Base-by-base conservation (phyloP, 2,329 filamentous ascomycete species). In the Bipolaris bicolor region DNA sequence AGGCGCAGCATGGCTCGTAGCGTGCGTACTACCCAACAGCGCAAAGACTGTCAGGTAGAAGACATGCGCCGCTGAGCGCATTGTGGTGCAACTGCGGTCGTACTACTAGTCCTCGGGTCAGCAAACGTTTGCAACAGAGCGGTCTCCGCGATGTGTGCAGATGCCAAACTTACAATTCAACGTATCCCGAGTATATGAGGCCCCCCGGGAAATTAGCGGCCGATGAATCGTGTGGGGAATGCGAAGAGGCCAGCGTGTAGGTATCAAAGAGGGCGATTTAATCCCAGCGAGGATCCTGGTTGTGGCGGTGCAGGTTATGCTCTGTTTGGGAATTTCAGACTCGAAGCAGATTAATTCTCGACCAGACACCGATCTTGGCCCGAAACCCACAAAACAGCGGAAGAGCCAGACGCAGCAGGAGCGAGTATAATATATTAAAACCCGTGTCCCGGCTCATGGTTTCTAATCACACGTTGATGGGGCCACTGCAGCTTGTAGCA, bases 31-130 rank as follows among this genome's bases (percentile, higher is more conserved):
- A 55, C 79, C 77, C 60, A 86, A 78, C 66, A 88, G 79, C 64
- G 84, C 79, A 70, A 88, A 88, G 62, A 87, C 79, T 53, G 86
- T 86, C 55, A 88, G 79, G 73, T 85, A 88, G 76, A 88, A 88
- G 40, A 83, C 71, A 62, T 80, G 80, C 56, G 82, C 79, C 52
- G 83, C 82, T 55, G 80, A 75, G 66, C 79, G 82, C 84, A 86
- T 86, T 37, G 60, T 69, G 41, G 45, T 58, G 41, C 10, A 45
- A 16, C 39, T 45, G 29, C 47, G 55, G 36, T 15, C 48, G 36
- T 53, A 60, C 58, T 67, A 59, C 41, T 52, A 63, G 61, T 62
- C 62, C 58, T 64, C 60, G 49, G 55, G 64, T 77, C 69, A 77
- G 75, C 68, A 64, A 70, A 74, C 64, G 70, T 72, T 68, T 64